Percentiles rank a stretch among this genome's conserved stretches.
Conservation (phyloP, 1,284 basidiomycete genomes). For the Heliocybe sulcata region DNA sequence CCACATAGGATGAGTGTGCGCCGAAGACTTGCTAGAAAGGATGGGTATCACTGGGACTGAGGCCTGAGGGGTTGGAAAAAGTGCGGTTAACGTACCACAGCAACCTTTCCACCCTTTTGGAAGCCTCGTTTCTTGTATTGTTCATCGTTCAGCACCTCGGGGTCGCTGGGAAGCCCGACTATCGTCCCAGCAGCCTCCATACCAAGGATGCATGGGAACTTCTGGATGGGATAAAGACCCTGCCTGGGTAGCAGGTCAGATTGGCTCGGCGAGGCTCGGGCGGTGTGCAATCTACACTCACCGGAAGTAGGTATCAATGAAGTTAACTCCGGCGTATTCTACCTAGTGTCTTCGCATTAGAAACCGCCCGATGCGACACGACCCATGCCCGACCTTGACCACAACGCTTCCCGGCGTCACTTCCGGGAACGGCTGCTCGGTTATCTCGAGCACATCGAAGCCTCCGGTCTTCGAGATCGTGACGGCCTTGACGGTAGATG, state of each 20-base stretch:
- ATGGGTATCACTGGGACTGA: neutral
- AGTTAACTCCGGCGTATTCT: constrained; percentile 77
- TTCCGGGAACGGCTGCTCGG: constrained; percentile 50
- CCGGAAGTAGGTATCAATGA: constrained; percentile 81
- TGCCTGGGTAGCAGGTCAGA: constrained; percentile 25
- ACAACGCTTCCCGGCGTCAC: constrained; percentile 62
- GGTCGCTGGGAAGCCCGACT: constrained; percentile 62
- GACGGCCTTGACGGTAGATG: constrained; percentile 47
- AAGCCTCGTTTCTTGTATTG: constrained; percentile 55
- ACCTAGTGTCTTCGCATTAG: constrained; percentile 27
- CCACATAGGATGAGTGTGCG: constrained; percentile 72
- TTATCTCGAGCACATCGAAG: constrained; percentile 72
- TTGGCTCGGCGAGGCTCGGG: neutral
- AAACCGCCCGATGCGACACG: neutral
- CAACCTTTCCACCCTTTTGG: constrained; percentile 55
- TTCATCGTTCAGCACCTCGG: constrained; percentile 41
- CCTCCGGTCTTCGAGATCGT: constrained; percentile 59
- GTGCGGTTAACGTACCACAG: constrained; percentile 41
- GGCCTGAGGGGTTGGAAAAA: neutral
- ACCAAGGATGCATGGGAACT: constrained; percentile 73
- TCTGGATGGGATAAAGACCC: constrained; percentile 50
- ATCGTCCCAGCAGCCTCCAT: constrained; percentile 77
- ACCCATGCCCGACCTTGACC: constrained; percentile 52
- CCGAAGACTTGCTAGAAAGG: constrained; percentile 22
- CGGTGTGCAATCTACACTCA: constrained; percentile 12